phyloP scores from a whole-genome alignment of 805 yeast species.

The Metschnikowia dekortorum region DNA sequence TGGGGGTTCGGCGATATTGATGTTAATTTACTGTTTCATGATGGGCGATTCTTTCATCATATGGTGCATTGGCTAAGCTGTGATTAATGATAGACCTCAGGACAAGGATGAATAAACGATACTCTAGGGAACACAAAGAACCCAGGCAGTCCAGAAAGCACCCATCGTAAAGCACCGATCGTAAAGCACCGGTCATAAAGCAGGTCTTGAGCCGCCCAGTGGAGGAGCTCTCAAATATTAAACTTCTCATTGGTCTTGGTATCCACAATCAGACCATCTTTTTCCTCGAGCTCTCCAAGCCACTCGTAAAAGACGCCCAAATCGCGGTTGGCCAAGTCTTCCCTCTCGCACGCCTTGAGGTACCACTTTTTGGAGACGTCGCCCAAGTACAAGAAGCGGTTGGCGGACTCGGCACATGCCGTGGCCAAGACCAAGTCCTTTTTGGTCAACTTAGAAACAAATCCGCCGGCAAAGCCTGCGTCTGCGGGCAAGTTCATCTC shows the following conservation, averaged over 20 bases:
- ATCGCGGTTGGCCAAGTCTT: slow-evolving; percentile 37
- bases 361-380: slow-evolving; percentile 38
- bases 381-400: slow-evolving; percentile 36
- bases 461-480: slow-evolving; percentile 44
- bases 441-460: slow-evolving; percentile 43
- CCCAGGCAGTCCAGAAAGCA: too few species aligned
- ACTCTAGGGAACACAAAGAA: too few species aligned
- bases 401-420: slow-evolving; percentile 29
- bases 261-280: slow-evolving; percentile 14
- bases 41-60: too few species aligned
- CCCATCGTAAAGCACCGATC: too few species aligned
- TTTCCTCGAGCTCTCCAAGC: slow-evolving; percentile 34
- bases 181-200: too few species aligned
- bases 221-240: background rate
- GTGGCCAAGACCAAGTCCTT: slow-evolving; percentile 43
- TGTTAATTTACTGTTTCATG: too few species aligned
- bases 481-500: slow-evolving; percentile 42
- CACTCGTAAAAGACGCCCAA: slow-evolving; percentile 41
- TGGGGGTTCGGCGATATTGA: too few species aligned
- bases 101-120: too few species aligned
- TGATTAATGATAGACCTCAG: too few species aligned
- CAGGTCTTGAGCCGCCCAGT: background rate
- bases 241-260: slow-evolving; percentile 14
- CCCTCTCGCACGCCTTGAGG: slow-evolving; percentile 40
- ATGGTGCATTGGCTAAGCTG: too few species aligned